Evolutionary conservation across 1,139 yeast genomes (phyloP).

Genomic region (Lodderomyces metapsilosis): DNA sequence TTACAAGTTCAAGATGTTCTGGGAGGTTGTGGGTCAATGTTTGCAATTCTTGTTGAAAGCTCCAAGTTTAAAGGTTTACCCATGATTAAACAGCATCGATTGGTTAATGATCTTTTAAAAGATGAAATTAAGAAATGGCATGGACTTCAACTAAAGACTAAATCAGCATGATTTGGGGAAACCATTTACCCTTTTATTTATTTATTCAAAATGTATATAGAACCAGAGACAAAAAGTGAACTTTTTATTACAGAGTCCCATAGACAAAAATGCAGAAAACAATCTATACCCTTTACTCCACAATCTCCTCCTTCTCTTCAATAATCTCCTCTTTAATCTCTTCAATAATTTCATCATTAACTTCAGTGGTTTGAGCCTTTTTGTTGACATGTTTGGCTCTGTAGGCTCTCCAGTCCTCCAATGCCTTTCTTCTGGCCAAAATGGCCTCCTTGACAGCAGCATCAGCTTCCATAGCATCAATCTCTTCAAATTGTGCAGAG

Average conservation of each 20-base stretch:
- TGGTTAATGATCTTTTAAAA: slow-evolving; percentile 77
- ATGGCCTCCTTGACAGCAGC: slow-evolving; percentile 90
- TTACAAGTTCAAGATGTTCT: slow-evolving; percentile 77
- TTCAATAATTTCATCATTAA: slow-evolving; percentile 66
- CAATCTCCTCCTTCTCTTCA: slow-evolving; percentile 80
- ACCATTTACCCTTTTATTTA: no score
- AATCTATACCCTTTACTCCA: slow-evolving; percentile 40
- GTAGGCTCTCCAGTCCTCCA: slow-evolving; percentile 86
- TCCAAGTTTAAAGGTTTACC: slow-evolving; percentile 72
- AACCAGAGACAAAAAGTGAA: background rate
- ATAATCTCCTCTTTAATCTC: slow-evolving; percentile 65
- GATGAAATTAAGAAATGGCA: slow-evolving; percentile 94
- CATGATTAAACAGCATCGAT: slow-evolving; percentile 87
- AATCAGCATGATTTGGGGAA: slow-evolving; percentile 23
- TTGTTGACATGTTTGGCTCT: slow-evolving; percentile 56
- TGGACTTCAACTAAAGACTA: slow-evolving; percentile 84
- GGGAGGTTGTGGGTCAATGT: slow-evolving; percentile 98
- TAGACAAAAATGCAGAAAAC: background rate
- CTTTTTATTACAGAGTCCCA: background rate
- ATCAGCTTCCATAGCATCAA: slow-evolving; percentile 95
- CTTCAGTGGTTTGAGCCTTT: slow-evolving; percentile 49
- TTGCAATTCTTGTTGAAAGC: slow-evolving; percentile 78
- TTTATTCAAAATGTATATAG: slow-evolving; percentile 3
- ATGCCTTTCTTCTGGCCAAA: slow-evolving; percentile 75
- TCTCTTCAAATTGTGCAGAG: slow-evolving; percentile 90